Conservation (phyloP, 768 basidiomycete genomes). For the Dacryopinax primogenitus region DNA sequence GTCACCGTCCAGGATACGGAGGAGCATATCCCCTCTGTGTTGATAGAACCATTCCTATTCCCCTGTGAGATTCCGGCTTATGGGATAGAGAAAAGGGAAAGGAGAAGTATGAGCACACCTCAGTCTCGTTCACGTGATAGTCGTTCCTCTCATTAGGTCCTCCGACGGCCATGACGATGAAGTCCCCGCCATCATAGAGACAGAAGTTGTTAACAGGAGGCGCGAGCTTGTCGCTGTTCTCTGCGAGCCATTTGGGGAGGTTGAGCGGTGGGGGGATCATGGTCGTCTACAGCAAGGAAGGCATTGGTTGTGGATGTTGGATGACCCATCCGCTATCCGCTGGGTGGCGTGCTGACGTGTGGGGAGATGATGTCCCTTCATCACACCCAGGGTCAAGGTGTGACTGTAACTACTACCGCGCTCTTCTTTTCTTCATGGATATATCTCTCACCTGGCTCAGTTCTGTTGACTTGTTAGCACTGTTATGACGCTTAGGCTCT, state of each 20-base stretch:
- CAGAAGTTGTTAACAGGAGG: constrained; percentile 93
- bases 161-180: constrained; percentile 39
- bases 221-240: constrained; percentile 65
- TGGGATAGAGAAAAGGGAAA: neutral
- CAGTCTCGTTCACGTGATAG: neutral
- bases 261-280: constrained; percentile 62
- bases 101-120: neutral
- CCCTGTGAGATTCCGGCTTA: neutral
- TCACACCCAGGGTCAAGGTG: no score
- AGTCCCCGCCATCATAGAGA: constrained; percentile 69
- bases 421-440: no score
- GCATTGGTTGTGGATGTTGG: no score
- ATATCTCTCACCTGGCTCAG: no score
- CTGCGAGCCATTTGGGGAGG: constrained; percentile 74
- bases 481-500: no score
- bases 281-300: constrained; percentile 23
- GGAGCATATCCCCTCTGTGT: neutral
- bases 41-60: neutral
- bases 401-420: no score
- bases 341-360: no score
- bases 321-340: no score
- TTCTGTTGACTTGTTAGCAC: no score
- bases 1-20: neutral
- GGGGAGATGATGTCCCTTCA: no score
- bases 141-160: neutral